Conservation (phyloP, 192 early-diverging fungal genomes). For the Helicostylum pulchrum region DNA sequence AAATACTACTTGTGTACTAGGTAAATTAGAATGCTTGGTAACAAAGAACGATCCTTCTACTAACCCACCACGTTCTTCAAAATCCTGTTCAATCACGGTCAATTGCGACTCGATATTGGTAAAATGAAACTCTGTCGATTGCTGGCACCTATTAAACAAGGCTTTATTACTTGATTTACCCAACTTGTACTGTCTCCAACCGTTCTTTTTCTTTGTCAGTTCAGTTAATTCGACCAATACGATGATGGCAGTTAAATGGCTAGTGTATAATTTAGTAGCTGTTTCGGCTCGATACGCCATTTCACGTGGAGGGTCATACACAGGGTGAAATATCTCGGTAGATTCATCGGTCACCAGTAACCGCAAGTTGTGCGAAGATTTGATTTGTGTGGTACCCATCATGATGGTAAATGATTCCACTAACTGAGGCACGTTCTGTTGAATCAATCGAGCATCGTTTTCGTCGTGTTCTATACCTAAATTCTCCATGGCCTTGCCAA, state of each 20-base stretch:
- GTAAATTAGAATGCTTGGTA: conserved; percentile 74
- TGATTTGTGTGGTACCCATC: conserved; percentile 69
- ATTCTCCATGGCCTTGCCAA: conserved; percentile 67
- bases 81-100: conserved; percentile 48
- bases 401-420: conserved; percentile 73
- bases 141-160: conserved; percentile 61
- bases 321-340: conserved; percentile 42
- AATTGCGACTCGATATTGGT: conserved; percentile 64
- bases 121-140: conserved; percentile 78
- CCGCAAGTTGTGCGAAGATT: conserved; percentile 67
- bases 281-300: conserved; percentile 68
- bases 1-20: conserved; percentile 69
- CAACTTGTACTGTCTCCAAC: conserved; percentile 28
- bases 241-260: conserved; percentile 58
- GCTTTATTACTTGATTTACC: conserved; percentile 41
- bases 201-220: conserved; percentile 10
- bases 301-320: conserved; percentile 43
- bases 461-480: conserved; percentile 54
- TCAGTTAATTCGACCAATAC: conserved; percentile 36
- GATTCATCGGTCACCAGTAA: conserved; percentile 49
- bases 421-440: conserved; percentile 36
- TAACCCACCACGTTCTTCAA: conserved; percentile 28
- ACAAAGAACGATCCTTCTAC: conserved; percentile 73
- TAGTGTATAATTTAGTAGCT: conserved; percentile 59
- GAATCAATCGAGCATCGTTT: conserved; percentile 28